Evolutionary conservation across 2,329 filamentous ascomycete species (phyloP).

Genomic region (Sarocladiaceae sp.): DNA sequence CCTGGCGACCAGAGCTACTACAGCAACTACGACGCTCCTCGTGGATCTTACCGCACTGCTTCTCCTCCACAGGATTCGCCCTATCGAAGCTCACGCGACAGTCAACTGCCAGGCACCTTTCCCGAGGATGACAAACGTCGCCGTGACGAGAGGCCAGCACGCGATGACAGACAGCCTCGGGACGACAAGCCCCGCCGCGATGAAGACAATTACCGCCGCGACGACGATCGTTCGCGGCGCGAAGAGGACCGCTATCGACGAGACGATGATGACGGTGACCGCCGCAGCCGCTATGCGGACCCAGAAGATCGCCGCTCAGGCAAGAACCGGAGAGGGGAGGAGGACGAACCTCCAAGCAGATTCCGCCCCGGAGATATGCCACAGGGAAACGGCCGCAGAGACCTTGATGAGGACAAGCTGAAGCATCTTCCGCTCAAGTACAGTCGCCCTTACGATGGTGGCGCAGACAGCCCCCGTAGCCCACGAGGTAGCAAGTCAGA

Average conservation of each 20-base stretch:
- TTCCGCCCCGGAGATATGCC: conserved; percentile 14
- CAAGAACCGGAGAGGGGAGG: conserved; percentile 13
- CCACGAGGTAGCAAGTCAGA: neutral
- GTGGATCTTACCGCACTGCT: conserved; percentile 25
- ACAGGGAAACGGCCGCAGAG: conserved; percentile 15
- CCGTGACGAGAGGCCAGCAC: conserved; percentile 1
- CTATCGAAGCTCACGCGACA: conserved; percentile 29
- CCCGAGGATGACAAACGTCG: conserved; percentile 17
- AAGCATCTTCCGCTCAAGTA: conserved; percentile 44
- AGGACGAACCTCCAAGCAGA: conserved; percentile 14
- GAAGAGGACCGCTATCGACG: conserved; percentile 10
- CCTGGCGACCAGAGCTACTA: conserved; percentile 30
- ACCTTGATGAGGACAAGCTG: conserved; percentile 29
- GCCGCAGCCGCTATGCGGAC: conserved; percentile 19
- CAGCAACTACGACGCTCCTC: conserved; percentile 31
- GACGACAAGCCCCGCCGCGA: conserved; percentile 3
- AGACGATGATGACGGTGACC: conserved; percentile 16
- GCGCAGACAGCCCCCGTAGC: conserved; percentile 12
- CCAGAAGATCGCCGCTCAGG: conserved; percentile 17
- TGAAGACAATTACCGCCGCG: conserved; percentile 10
- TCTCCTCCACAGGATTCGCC: conserved; percentile 29
- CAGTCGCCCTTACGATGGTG: conserved; percentile 27
- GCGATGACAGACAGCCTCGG: conserved; percentile 2
- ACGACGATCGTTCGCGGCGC: conserved; percentile 6
- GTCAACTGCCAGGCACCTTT: conserved; percentile 28